These are phyloP conservation scores for Alternaria panax DNA, from an alignment of 2,329 filamentous ascomycete genomes.

Conservation along the genomic window DNA sequence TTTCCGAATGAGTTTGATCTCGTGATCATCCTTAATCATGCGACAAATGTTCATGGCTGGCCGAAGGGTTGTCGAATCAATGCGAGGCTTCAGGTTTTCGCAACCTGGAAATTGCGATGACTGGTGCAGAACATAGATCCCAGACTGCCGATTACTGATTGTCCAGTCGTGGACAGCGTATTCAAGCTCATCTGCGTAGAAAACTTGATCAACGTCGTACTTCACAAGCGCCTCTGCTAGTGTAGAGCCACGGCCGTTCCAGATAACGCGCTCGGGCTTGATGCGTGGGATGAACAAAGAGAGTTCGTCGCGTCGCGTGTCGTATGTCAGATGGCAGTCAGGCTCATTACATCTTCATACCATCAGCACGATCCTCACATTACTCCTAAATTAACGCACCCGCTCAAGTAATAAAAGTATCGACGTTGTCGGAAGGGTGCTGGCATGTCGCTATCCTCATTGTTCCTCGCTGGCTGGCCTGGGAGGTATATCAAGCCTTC, in stretches of 20 bases:
- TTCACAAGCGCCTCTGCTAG: constrained; percentile 66
- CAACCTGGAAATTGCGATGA: constrained; percentile 27
- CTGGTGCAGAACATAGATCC: constrained; percentile 48
- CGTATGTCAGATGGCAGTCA: constrained; percentile 65
- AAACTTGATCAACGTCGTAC: constrained; percentile 75
- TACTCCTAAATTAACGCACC: constrained; percentile 41
- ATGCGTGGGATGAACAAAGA: constrained; percentile 77
- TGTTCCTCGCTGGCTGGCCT: constrained; percentile 58
- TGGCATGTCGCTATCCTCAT: constrained; percentile 67
- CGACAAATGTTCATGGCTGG: constrained; percentile 80
- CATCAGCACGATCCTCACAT: constrained; percentile 18
- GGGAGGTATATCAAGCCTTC: constrained; percentile 64
- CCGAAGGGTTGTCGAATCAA: constrained; percentile 59
- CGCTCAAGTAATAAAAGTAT: constrained; percentile 69
- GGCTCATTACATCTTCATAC: constrained; percentile 54
- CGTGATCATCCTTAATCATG: constrained; percentile 83
- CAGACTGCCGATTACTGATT: constrained; percentile 26
- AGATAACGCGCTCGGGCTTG: constrained; percentile 68
- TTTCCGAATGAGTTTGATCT: constrained; percentile 79
- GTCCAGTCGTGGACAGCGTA: constrained; percentile 44
- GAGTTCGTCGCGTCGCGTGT: constrained; percentile 67
- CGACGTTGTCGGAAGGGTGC: constrained; percentile 65
- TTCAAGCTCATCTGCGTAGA: constrained; percentile 56
- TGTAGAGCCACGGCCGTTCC: constrained; percentile 68
- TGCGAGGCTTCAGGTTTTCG: constrained; percentile 14